A percentile compares a stretch with the other conserved stretches of the same genome.
phyloP scores from a whole-genome alignment of 345 rosid species.

The Gossypium stocksii region DNA sequence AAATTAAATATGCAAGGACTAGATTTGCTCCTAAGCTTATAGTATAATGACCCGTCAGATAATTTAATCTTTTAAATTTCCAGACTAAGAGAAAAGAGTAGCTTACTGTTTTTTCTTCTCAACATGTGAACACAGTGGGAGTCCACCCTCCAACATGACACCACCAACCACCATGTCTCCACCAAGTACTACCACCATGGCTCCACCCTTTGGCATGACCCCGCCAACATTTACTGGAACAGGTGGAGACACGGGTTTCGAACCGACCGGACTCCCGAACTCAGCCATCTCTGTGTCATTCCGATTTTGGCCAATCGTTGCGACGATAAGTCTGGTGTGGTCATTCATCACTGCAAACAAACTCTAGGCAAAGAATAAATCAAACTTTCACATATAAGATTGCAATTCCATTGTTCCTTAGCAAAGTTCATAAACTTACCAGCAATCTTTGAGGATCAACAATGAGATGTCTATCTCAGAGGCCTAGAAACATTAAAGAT shows the following conservation, averaged over 20 bases:
- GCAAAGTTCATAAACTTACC: slow-evolving; percentile 22
- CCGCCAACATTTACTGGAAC: slow-evolving; percentile 43
- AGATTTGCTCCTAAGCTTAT: neutral
- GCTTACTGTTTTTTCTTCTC: slow-evolving; percentile 13
- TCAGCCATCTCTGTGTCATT: slow-evolving; percentile 49
- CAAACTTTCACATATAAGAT: slow-evolving; percentile 20
- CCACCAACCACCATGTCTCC: slow-evolving; percentile 32
- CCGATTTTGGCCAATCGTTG: slow-evolving; percentile 36
- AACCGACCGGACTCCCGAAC: slow-evolving; percentile 76
- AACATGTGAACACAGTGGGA: slow-evolving; percentile 45
- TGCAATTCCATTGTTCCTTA: slow-evolving; percentile 26
- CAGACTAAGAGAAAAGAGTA: slow-evolving; percentile 10
- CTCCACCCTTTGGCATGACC: slow-evolving; percentile 29
- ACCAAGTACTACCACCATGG: slow-evolving; percentile 38
- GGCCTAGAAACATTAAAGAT: slow-evolving; percentile 29
- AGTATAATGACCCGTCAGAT: neutral
- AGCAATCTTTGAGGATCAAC: slow-evolving; percentile 27
- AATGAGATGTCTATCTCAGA: slow-evolving; percentile 22
- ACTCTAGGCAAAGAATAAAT: slow-evolving; percentile 26
- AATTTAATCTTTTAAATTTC: neutral
- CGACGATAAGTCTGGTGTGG: slow-evolving; percentile 35
- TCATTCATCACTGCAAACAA: slow-evolving; percentile 38
- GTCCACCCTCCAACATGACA: slow-evolving; percentile 28
- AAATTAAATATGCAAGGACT: neutral
- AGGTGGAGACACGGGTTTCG: slow-evolving; percentile 54